These are phyloP conservation scores for Picea engelmannii DNA, from an alignment of 83 land plant species.

Conservation along the genomic window DNA sequence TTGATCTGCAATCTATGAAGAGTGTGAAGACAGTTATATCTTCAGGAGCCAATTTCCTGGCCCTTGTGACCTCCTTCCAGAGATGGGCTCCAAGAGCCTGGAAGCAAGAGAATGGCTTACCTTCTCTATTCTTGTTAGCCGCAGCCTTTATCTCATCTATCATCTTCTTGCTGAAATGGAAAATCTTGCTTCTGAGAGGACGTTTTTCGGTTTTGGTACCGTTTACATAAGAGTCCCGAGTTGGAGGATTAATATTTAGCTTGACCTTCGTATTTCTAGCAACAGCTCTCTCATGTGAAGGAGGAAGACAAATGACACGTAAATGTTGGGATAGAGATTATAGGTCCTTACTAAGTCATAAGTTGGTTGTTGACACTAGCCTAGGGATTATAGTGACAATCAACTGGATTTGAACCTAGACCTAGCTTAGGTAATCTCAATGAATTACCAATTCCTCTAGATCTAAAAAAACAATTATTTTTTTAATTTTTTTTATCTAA, in stretches of 20 bases:
- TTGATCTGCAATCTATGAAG: conserved; percentile 38
- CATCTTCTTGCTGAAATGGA: conserved; percentile 22
- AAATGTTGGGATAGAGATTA: conserved; percentile 62
- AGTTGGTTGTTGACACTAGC: too few relatives aligned
- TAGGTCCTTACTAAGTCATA: conserved; percentile 27
- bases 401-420: too few relatives aligned
- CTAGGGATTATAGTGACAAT: too few relatives aligned
- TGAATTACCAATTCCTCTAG: too few relatives aligned
- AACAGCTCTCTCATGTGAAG: conserved; percentile 46
- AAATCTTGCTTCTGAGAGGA: conserved; percentile 36
- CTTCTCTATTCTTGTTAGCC: conserved; percentile 35
- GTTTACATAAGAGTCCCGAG: background rate
- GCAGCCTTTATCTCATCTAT: conserved; percentile 36
- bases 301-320: conserved; percentile 34
- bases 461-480: too few relatives aligned
- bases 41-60: conserved; percentile 42
- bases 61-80: conserved; percentile 51
- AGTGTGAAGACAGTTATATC: conserved; percentile 28
- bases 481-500: too few relatives aligned
- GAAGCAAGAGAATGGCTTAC: conserved; percentile 16
- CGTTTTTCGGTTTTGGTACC: background rate
- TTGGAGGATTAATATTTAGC: conserved; percentile 47
- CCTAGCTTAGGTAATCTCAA: too few relatives aligned
- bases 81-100: conserved; percentile 39
- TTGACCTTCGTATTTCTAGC: conserved; percentile 10